These are phyloP conservation scores for Solanum lycopersicoides DNA, from an alignment of 257 asterid species.

Conservation along the genomic window DNA sequence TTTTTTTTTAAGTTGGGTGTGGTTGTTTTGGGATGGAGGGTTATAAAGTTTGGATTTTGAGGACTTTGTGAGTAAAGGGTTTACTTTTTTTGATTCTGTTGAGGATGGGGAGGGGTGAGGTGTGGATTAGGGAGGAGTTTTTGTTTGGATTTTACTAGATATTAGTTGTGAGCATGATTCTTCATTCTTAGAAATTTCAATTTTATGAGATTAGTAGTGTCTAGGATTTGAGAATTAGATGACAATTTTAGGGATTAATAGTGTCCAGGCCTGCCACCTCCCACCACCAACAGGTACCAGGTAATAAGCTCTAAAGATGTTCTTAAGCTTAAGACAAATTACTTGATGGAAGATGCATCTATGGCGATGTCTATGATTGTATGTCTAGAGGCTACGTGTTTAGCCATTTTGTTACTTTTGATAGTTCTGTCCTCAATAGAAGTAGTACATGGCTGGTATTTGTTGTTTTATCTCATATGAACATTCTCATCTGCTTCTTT, in stretches of 20 bases:
- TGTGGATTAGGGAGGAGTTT: neutral
- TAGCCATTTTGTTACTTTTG: neutral
- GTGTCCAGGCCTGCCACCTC: neutral
- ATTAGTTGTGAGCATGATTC: neutral
- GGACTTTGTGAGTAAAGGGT: neutral
- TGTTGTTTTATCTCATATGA: neutral
- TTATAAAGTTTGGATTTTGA: neutral
- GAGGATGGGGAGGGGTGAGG: neutral
- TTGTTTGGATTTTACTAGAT: neutral
- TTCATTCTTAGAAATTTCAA: neutral
- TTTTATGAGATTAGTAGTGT: neutral
- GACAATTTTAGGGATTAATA: neutral
- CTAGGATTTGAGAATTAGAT: neutral
- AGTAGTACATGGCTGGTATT: neutral
- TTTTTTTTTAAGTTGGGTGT: neutral
- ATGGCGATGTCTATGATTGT: neutral
- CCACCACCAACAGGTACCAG: neutral
- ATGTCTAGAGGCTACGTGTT: neutral
- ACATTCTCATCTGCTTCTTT: neutral
- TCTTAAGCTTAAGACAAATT: neutral
- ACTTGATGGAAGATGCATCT: neutral
- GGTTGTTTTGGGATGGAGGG: neutral
- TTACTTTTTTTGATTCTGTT: neutral
- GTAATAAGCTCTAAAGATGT: neutral
- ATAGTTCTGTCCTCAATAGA: neutral